Percentiles rank a stretch among this genome's conserved stretches.
phyloP scores from a whole-genome alignment of 2,329 filamentous ascomycete species.

The Cryphonectria parasitica region DNA sequence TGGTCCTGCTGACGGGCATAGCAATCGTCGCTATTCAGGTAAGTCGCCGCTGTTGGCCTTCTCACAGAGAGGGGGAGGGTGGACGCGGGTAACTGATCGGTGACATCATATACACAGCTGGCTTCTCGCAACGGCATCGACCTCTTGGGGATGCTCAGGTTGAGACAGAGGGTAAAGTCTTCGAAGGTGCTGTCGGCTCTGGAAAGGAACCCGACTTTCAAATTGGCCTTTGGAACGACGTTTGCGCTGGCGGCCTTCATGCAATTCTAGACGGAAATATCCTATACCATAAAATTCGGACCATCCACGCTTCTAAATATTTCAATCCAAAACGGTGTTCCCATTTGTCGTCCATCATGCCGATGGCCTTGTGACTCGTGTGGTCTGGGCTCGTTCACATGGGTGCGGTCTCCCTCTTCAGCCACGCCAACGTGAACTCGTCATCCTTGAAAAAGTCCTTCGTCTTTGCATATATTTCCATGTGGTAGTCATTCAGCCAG shows the following conservation, averaged over 20 bases:
- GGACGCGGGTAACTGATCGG: background rate
- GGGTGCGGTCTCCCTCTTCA: constrained; percentile 82
- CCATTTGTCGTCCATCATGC: background rate
- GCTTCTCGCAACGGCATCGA: constrained; percentile 50
- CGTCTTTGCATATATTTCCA: constrained; percentile 81
- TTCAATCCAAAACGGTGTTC: background rate
- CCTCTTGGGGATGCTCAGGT: constrained; percentile 41
- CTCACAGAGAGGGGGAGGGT: too few relatives aligned
- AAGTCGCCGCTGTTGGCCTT: constrained; percentile 33
- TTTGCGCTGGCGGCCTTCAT: constrained; percentile 72
- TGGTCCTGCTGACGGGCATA: constrained; percentile 70
- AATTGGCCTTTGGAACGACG: constrained; percentile 71
- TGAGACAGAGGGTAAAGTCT: constrained; percentile 42
- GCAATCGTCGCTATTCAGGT: constrained; percentile 68
- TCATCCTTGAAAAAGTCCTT: constrained; percentile 75
- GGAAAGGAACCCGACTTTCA: constrained; percentile 65
- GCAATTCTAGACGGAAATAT: constrained; percentile 44
- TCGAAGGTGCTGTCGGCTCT: constrained; percentile 53
- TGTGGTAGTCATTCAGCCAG: constrained; percentile 88
- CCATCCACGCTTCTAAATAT: background rate
- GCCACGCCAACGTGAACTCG: constrained; percentile 73
- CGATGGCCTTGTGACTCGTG: background rate
- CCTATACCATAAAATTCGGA: constrained; percentile 6
- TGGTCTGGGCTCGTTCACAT: constrained; percentile 38
- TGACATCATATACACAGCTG: constrained; percentile 38